phyloP scores from a whole-genome alignment of 805 yeast species.

The Metschnikowia vanudenii region DNA sequence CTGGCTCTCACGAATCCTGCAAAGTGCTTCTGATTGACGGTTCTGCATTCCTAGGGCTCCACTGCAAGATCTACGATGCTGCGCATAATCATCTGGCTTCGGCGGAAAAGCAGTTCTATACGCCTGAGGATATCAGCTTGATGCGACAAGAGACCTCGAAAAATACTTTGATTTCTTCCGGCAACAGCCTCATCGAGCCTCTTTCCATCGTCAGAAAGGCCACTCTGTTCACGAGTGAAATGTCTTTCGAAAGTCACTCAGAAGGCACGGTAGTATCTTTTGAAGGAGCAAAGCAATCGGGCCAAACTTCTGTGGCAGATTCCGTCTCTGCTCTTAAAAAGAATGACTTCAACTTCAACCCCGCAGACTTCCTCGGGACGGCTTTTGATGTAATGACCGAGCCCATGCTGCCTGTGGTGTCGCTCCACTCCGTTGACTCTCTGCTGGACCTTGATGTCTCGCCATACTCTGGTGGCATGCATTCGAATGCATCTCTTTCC shows the following conservation, averaged over 20 bases:
- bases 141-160: slow-evolving; percentile 10
- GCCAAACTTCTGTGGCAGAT: not conserved
- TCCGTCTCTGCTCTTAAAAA: not conserved
- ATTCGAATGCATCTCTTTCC: slow-evolving; percentile 28
- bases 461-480: slow-evolving; percentile 10
- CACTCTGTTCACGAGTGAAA: not conserved
- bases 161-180: slow-evolving; percentile 14
- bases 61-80: slow-evolving; percentile 39
- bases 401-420: slow-evolving; percentile 8
- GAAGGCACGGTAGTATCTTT: not conserved
- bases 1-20: slow-evolving; percentile 24
- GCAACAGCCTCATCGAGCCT: slow-evolving; percentile 8
- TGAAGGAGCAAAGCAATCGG: not conserved
- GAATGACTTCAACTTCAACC: slow-evolving; percentile 8
- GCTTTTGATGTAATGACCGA: not conserved
- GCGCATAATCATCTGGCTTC: slow-evolving; percentile 15
- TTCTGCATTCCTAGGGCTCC: slow-evolving; percentile 56
- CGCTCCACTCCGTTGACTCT: slow-evolving; percentile 17
- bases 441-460: slow-evolving; percentile 11
- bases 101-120: slow-evolving; percentile 23
- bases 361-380: not conserved
- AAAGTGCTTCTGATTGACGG: slow-evolving; percentile 54
- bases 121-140: slow-evolving; percentile 24
- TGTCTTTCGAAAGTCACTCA: not conserved
- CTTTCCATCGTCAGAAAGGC: slow-evolving; percentile 6